phyloP scores from a whole-genome alignment of 2,329 filamentous ascomycete genomes.

The Colletotrichum tofieldiae region DNA sequence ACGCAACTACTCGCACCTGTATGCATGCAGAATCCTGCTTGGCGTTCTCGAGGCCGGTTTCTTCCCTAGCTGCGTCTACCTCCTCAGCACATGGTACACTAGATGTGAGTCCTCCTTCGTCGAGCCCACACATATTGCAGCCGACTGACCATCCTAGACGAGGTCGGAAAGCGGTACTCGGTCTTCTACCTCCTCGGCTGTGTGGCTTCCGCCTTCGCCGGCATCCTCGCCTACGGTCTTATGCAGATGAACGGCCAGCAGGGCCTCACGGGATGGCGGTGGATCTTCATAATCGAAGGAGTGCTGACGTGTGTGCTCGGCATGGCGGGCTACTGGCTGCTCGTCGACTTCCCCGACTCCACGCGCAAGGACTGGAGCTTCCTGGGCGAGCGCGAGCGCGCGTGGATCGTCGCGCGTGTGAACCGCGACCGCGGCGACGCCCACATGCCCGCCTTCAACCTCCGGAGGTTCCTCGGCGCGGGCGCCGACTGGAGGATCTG shows the following conservation, averaged over 20 bases:
- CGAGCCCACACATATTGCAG: neutral
- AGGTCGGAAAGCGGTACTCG: conserved; percentile 79
- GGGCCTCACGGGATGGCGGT: conserved; percentile 73
- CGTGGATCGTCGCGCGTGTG: conserved; percentile 70
- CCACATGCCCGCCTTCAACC: conserved; percentile 67
- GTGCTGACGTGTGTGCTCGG: conserved; percentile 69
- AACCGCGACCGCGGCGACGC: conserved; percentile 72
- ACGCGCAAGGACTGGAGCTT: conserved; percentile 67
- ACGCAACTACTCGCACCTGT: conserved; percentile 65
- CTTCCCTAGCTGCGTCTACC: conserved; percentile 79
- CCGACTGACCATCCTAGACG: conserved; percentile 58
- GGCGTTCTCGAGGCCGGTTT: conserved; percentile 80
- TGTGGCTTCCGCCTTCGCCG: conserved; percentile 76
- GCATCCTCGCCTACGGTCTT: conserved; percentile 79
- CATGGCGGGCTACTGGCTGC: conserved; percentile 67
- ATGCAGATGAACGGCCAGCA: conserved; percentile 75
- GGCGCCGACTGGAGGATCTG: conserved; percentile 72
- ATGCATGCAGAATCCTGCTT: conserved; percentile 71
- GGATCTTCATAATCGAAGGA: conserved; percentile 75
- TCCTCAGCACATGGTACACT: conserved; percentile 83
- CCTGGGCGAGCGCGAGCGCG: conserved; percentile 65
- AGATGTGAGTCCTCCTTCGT: conserved; percentile 63
- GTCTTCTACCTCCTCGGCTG: conserved; percentile 80
- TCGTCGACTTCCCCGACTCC: conserved; percentile 77
- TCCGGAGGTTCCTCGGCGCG: conserved; percentile 62